phyloP scores from a whole-genome alignment of 192 early-diverging fungal species.

The Coemansia furcata region DNA sequence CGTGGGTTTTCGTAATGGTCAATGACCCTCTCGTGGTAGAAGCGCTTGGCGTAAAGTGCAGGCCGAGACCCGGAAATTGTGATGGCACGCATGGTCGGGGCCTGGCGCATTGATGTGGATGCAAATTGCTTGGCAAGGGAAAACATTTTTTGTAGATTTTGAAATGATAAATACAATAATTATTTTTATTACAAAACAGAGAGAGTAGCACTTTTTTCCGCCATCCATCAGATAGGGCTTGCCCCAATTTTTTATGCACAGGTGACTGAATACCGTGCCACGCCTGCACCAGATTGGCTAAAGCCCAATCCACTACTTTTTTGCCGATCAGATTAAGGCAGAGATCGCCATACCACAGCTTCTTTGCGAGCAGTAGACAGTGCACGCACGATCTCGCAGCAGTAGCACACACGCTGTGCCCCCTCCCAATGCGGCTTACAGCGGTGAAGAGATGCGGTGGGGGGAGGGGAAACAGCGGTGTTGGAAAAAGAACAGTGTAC shows the following conservation, averaged over 20 bases:
- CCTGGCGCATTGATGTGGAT: constrained; percentile 22
- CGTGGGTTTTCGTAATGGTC: constrained; percentile 97
- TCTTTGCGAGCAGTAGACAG: background rate
- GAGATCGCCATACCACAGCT: background rate
- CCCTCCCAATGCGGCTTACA: too few relatives aligned
- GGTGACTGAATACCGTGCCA: background rate
- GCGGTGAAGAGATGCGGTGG: background rate
- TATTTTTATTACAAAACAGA: background rate
- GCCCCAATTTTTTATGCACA: background rate
- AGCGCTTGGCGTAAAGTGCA: constrained; percentile 14
- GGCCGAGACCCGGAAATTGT: background rate
- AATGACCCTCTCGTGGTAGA: constrained; percentile 73
- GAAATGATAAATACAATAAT: constrained; percentile 4
- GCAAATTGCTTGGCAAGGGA: constrained; percentile 24
- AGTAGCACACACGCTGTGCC: background rate
- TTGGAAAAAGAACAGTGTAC: background rate
- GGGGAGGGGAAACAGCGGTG: background rate
- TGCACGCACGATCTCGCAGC: background rate
- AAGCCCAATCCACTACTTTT: background rate
- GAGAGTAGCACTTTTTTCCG: background rate
- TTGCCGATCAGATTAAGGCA: background rate
- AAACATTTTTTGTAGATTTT: constrained; percentile 23
- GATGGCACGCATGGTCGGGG: constrained; percentile 5
- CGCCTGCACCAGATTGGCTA: background rate
- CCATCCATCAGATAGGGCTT: background rate